Evolutionary conservation across 2,329 filamentous ascomycete genomes (phyloP).

Genomic region (Hypocreales sp.): DNA sequence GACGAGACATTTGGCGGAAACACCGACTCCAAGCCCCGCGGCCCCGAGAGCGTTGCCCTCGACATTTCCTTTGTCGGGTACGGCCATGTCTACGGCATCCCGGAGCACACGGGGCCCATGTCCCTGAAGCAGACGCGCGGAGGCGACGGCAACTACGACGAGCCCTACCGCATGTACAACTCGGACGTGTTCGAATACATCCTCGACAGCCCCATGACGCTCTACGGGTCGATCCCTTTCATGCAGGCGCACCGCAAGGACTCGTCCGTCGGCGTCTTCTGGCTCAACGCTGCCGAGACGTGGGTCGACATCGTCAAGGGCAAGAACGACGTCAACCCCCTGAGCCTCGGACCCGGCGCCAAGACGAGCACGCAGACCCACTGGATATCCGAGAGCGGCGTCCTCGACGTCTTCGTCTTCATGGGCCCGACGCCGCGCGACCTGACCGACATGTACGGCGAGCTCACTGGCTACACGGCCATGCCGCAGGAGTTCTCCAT

Average conservation of each 20-base stretch:
- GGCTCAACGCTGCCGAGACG: slow-evolving; percentile 92
- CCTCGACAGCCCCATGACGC: slow-evolving; percentile 92
- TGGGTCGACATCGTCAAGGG: slow-evolving; percentile 91
- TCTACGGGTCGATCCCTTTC: slow-evolving; percentile 93
- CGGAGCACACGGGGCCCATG: slow-evolving; percentile 78
- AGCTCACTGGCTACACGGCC: slow-evolving; percentile 81
- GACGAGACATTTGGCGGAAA: slow-evolving; percentile 92
- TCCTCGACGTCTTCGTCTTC: slow-evolving; percentile 88
- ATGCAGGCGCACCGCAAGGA: slow-evolving; percentile 95
- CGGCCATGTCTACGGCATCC: slow-evolving; percentile 84
- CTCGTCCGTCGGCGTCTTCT: slow-evolving; percentile 91
- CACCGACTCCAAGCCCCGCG: slow-evolving; percentile 87
- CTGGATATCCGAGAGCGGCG: slow-evolving; percentile 88
- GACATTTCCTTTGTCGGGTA: slow-evolving; percentile 91
- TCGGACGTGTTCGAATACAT: slow-evolving; percentile 97
- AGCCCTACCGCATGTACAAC: slow-evolving; percentile 93
- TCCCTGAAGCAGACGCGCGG: slow-evolving; percentile 85
- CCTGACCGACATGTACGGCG: slow-evolving; percentile 66
- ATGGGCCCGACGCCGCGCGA: slow-evolving; percentile 77
- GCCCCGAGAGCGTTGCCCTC: slow-evolving; percentile 79
- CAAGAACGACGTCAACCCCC: slow-evolving; percentile 57
- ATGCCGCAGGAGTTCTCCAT: slow-evolving; percentile 87
- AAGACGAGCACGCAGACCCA: slow-evolving; percentile 76
- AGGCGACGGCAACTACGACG: slow-evolving; percentile 66
- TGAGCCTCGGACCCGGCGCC: slow-evolving; percentile 53